Evolutionary conservation across 2,329 filamentous ascomycete genomes (phyloP).

Genomic region (Gnomoniopsis sp.): DNA sequence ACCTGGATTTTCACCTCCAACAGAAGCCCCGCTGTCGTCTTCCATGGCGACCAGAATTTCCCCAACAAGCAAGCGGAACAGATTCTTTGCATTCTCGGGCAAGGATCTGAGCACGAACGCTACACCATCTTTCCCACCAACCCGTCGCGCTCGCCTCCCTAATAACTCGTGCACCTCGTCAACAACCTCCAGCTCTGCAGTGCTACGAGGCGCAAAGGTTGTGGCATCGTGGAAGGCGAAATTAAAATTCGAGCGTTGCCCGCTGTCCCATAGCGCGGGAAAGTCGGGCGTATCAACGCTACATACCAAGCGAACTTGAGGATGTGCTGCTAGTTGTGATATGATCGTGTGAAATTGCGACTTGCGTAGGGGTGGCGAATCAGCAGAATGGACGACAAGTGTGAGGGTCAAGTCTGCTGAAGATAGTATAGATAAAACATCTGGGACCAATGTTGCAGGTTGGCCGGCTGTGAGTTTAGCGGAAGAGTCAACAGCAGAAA

Average conservation of each 20-base stretch:
- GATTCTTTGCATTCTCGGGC: conserved; percentile 83
- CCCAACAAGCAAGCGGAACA: conserved; percentile 81
- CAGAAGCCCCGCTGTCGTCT: conserved; percentile 48
- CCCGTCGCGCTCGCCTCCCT: conserved; percentile 72
- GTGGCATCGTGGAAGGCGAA: conserved; percentile 94
- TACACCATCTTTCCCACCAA: conserved; percentile 88
- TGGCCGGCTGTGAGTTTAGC: conserved; percentile 56
- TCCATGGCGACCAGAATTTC: conserved; percentile 74
- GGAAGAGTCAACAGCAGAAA: conserved; percentile 54
- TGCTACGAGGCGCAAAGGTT: conserved; percentile 70
- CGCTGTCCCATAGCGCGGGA: conserved; percentile 83
- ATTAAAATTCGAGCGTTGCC: conserved; percentile 75
- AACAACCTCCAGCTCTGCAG: conserved; percentile 75
- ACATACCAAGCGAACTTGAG: conserved; percentile 68
- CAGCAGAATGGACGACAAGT: conserved; percentile 81
- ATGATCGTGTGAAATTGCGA: conserved; percentile 67
- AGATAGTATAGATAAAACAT: conserved; percentile 60
- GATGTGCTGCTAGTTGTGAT: conserved; percentile 71
- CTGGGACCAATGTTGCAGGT: conserved; percentile 64
- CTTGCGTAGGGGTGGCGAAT: conserved; percentile 73
- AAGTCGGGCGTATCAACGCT: conserved; percentile 89
- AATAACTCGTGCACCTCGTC: conserved; percentile 88
- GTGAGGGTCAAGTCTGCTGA: conserved; percentile 50
- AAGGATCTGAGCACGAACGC: conserved; percentile 86
- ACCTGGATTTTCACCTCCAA: conserved; percentile 56